A percentile compares a stretch with the other conserved stretches of the same genome.
Evolutionary conservation across 225 moss, liverwort and hornwort species (phyloP).

Genomic region (Sphagnum contortum): DNA sequence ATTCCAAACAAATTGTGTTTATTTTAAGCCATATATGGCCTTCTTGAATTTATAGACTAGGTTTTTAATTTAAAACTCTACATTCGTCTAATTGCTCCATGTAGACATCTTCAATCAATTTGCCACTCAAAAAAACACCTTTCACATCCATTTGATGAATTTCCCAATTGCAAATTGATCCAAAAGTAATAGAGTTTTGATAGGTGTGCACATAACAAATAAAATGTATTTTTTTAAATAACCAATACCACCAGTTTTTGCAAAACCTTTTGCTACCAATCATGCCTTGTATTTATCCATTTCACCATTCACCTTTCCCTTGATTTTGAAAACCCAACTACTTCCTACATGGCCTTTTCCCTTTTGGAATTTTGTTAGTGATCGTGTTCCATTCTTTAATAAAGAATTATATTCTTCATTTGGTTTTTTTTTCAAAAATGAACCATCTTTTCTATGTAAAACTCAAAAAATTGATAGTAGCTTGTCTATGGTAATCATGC

Average conservation of each 20-base stretch:
- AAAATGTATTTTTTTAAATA: neutral
- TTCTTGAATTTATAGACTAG: conserved; percentile 1
- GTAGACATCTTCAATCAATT: conserved; percentile 3
- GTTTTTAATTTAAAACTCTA: neutral
- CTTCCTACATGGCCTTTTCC: no score
- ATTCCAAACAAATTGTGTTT: conserved; percentile 5
- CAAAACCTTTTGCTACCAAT: neutral
- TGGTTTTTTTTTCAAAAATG: no score
- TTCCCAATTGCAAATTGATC: neutral
- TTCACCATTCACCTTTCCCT: no score
- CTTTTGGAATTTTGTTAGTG: no score
- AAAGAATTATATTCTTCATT: no score
- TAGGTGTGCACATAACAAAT: neutral
- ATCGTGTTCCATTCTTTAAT: no score
- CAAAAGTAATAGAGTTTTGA: neutral
- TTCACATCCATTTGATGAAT: conserved; percentile 3
- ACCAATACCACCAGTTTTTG: neutral
- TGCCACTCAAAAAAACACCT: conserved; percentile 2
- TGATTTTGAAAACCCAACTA: no score
- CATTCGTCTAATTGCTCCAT: conserved; percentile 4
- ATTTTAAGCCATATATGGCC: conserved; percentile 4
- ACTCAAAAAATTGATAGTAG: no score
- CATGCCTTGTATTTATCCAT: no score
- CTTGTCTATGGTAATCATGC: no score
- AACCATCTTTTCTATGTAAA: no score